These are phyloP conservation scores for Jackrogersella minutella DNA, from an alignment of 495 filamentous ascomycete genomes.

Conservation along the genomic window DNA sequence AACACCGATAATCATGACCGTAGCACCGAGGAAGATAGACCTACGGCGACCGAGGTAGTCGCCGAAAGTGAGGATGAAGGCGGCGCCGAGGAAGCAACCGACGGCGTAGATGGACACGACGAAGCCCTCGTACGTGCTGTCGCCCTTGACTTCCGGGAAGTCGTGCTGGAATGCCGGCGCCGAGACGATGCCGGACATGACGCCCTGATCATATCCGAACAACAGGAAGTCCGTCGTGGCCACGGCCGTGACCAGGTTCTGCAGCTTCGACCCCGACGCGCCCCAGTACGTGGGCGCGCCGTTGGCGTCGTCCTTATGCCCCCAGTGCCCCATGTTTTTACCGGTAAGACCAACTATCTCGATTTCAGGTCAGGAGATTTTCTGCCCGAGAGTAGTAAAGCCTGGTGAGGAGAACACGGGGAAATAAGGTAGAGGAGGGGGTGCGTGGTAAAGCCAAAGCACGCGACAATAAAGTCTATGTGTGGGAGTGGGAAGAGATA, in stretches of 20 bases:
- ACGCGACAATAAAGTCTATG: no score
- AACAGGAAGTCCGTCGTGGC: conserved; percentile 58
- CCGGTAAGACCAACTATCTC: conserved; percentile 9
- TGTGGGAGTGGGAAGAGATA: conserved; percentile 9
- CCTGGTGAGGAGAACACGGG: conserved; percentile 6
- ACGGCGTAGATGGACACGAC: conserved; percentile 74
- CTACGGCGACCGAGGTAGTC: conserved; percentile 74
- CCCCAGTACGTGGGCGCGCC: conserved; percentile 39
- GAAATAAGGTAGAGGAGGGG: not conserved
- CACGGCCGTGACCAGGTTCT: conserved; percentile 54
- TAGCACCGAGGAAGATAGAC: conserved; percentile 72
- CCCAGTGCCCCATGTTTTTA: conserved; percentile 33
- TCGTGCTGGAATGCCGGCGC: conserved; percentile 48
- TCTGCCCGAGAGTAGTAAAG: not conserved
- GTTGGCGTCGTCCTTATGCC: conserved; percentile 32
- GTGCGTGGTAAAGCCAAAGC: no score
- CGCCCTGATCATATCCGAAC: conserved; percentile 56
- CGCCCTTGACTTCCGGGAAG: conserved; percentile 49
- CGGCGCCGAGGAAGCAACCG: conserved; percentile 73
- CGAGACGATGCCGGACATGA: conserved; percentile 59
- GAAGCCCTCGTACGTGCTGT: conserved; percentile 69
- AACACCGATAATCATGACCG: conserved; percentile 77
- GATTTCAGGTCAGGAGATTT: conserved; percentile 10
- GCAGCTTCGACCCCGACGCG: conserved; percentile 24
- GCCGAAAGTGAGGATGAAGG: conserved; percentile 69